A percentile compares a stretch with the other conserved stretches of the same genome.
These are phyloP conservation scores for Fraxinus albicans DNA, from an alignment of 305 asterid species.

Conservation along the genomic window DNA sequence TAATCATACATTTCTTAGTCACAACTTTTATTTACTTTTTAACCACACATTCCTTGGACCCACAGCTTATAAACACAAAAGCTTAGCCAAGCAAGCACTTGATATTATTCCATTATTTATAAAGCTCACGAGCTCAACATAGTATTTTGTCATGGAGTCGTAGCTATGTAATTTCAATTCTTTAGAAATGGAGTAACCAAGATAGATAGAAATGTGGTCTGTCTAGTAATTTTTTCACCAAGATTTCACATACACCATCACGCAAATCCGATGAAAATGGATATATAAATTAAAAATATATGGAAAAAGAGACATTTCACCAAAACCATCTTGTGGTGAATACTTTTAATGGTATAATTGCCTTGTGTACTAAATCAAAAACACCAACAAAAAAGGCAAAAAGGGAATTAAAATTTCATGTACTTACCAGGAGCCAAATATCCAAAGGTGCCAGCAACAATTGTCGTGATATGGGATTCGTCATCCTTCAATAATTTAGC, in stretches of 20 bases:
- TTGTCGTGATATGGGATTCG: constrained; percentile 96
- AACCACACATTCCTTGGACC: background rate
- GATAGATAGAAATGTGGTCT: background rate
- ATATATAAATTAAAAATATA: background rate
- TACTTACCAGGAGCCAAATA: constrained; percentile 88
- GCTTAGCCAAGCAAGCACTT: background rate
- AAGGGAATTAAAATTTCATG: background rate
- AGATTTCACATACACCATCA: background rate
- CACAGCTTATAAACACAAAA: background rate
- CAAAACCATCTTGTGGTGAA: background rate
- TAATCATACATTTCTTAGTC: no score
- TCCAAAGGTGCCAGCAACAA: constrained; percentile 98
- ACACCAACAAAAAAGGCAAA: background rate
- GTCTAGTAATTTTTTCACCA: background rate
- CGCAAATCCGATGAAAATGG: background rate
- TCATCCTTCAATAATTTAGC: constrained; percentile 92
- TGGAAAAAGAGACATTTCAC: background rate
- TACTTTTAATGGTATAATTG: background rate
- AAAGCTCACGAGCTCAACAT: background rate
- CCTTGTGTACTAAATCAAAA: background rate
- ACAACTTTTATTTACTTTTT: background rate
- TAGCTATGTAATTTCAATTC: background rate
- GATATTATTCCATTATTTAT: background rate
- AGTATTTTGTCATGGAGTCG: background rate
- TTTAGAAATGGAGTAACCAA: background rate